phyloP scores from a whole-genome alignment of 139 green algal species.

The Dunaliella primolecta region DNA sequence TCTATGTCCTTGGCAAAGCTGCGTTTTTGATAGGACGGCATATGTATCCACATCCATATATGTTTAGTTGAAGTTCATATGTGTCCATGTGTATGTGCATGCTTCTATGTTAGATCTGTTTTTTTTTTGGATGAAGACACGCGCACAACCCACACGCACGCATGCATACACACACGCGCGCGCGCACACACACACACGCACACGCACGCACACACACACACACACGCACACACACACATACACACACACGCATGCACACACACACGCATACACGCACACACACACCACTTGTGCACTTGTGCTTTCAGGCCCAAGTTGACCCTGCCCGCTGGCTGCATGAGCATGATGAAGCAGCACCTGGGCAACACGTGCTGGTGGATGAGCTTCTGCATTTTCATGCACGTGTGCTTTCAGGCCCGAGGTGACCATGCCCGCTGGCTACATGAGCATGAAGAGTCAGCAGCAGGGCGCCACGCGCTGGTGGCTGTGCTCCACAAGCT shows the following conservation, averaged over 20 bases:
- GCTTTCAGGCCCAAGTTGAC: slow-evolving; percentile 32
- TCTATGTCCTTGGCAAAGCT: too few relatives aligned
- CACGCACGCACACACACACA: background rate
- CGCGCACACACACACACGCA: background rate
- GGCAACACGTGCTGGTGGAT: slow-evolving; percentile 17
- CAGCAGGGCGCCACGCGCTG: slow-evolving; percentile 24
- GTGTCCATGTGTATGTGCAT: too few relatives aligned
- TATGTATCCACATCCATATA: too few relatives aligned
- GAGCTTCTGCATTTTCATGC: slow-evolving; percentile 16
- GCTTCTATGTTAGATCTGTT: too few relatives aligned
- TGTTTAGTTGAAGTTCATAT: too few relatives aligned
- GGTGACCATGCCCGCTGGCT: slow-evolving; percentile 49
- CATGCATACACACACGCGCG: too few relatives aligned
- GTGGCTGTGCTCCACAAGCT: slow-evolving; percentile 15
- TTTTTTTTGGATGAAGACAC: too few relatives aligned
- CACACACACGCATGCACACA: background rate
- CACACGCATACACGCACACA: background rate
- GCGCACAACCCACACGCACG: too few relatives aligned
- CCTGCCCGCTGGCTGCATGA: slow-evolving; percentile 38
- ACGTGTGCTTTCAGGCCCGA: slow-evolving; percentile 12
- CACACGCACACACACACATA: background rate
- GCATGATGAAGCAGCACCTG: slow-evolving; percentile 18
- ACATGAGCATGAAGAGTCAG: slow-evolving; percentile 14
- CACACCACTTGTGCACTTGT: background rate
- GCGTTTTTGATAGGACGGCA: too few relatives aligned